Percentiles rank a stretch among this genome's conserved stretches.
Evolutionary conservation across 805 yeast species (phyloP).

Genomic region (Saturnispora saitoi): DNA sequence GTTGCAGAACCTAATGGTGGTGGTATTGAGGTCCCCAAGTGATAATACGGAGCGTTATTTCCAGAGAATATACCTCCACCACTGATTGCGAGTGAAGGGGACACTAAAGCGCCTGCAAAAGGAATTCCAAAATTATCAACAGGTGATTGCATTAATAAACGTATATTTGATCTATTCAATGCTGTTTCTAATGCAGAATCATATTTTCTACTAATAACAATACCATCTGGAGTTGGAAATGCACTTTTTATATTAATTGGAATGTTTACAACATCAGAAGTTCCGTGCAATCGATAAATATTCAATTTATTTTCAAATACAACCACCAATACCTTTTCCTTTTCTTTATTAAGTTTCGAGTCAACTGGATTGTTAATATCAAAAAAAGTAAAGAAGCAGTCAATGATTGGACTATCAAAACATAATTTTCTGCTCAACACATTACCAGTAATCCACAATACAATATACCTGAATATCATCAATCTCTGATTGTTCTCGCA

Average conservation of each 20-base stretch:
- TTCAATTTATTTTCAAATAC: conserved; percentile 52
- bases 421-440: conserved; percentile 39
- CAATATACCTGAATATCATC: conserved; percentile 28
- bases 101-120: not conserved
- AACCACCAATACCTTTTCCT: conserved; percentile 37
- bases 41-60: not conserved
- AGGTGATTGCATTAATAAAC: not conserved
- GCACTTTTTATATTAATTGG: conserved; percentile 61
- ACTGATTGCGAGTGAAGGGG: conserved; percentile 6
- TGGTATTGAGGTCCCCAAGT: not conserved
- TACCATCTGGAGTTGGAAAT: conserved; percentile 58
- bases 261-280: conserved; percentile 49
- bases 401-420: conserved; percentile 43
- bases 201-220: conserved; percentile 33
- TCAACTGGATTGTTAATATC: conserved; percentile 13
- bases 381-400: conserved; percentile 57
- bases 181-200: conserved; percentile 11
- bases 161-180: conserved; percentile 5
- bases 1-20: conserved; percentile 11
- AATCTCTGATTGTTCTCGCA: conserved; percentile 20
- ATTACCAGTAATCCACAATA: conserved; percentile 43
- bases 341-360: not conserved
- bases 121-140: not conserved
- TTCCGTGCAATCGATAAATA: conserved; percentile 54
- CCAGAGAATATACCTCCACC: not conserved